These are phyloP conservation scores for Chlorella variabilis DNA, from an alignment of 163 green algal species.

Conservation along the genomic window DNA sequence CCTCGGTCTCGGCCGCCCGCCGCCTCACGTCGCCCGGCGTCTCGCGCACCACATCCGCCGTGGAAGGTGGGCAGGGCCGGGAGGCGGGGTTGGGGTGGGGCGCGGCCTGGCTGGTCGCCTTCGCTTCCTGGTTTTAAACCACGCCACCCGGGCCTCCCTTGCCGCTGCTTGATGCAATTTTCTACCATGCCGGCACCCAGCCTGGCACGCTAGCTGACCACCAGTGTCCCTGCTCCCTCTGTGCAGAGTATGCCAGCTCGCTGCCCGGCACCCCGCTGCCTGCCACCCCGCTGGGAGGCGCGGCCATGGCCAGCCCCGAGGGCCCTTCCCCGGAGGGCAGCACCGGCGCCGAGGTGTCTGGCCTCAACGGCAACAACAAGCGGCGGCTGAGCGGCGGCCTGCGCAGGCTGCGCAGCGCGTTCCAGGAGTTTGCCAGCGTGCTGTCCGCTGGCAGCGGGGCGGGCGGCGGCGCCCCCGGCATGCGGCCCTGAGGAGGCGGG, in stretches of 20 bases:
- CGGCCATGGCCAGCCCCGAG: slow-evolving; percentile 4
- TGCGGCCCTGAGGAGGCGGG: slow-evolving; percentile 27
- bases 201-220: too few species aligned
- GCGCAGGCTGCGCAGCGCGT: slow-evolving; percentile 32
- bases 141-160: too few species aligned
- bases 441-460: not conserved
- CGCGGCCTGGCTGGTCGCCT: not conserved
- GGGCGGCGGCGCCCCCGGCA: not conserved
- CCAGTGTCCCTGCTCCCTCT: too few species aligned
- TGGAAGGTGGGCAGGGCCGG: slow-evolving; percentile 4
- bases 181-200: too few species aligned
- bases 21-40: slow-evolving; percentile 46
- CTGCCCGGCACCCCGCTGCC: slow-evolving; percentile 13
- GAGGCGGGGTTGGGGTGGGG: too few species aligned
- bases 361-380: not conserved
- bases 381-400: slow-evolving; percentile 19
- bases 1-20: slow-evolving; percentile 81
- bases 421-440: slow-evolving; percentile 25
- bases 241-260: slow-evolving; percentile 8
- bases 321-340: not conserved
- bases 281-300: slow-evolving; percentile 6
- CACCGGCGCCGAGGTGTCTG: not conserved
- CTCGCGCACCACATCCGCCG: slow-evolving; percentile 16
- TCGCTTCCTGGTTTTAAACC: too few species aligned
- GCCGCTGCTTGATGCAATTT: too few species aligned